Evolutionary conservation across 306 rosid species (phyloP).

Genomic region (Casuarina equisetifolia): DNA sequence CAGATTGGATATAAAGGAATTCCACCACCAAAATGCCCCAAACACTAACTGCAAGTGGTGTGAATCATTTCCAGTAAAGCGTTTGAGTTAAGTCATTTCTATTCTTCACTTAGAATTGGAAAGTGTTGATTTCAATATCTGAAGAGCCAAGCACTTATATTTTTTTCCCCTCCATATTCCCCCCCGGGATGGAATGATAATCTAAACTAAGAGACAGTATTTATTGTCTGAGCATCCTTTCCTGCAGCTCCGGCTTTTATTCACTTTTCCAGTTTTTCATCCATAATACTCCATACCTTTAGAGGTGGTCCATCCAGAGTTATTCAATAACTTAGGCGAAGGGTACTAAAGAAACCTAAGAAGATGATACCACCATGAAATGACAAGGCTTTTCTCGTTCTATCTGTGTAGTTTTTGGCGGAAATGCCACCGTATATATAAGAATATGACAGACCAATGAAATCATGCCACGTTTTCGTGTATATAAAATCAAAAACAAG

Average conservation of each 20-base stretch:
- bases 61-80: slow-evolving; percentile 47
- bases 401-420: too few relatives aligned
- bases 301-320: background rate
- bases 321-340: too few relatives aligned
- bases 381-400: too few relatives aligned
- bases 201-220: background rate
- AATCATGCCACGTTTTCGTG: too few relatives aligned
- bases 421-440: too few relatives aligned
- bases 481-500: too few relatives aligned
- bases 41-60: slow-evolving; percentile 24
- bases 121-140: slow-evolving; percentile 24
- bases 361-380: too few relatives aligned
- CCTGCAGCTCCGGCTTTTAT: background rate
- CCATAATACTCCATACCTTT: background rate
- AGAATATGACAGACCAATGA: too few relatives aligned
- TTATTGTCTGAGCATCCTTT: slow-evolving; percentile 23
- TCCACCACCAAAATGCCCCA: slow-evolving; percentile 33
- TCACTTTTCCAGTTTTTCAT: slow-evolving; percentile 9
- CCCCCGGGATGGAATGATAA: background rate
- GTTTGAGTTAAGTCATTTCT: slow-evolving; percentile 26
- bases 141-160: background rate
- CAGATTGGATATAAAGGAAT: slow-evolving; percentile 44
- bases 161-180: background rate
- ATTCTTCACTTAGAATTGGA: slow-evolving; percentile 21
- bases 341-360: too few relatives aligned